These are phyloP conservation scores for Phoma sp. DNA, from an alignment of 2,329 filamentous ascomycete genomes.

Conservation along the genomic window DNA sequence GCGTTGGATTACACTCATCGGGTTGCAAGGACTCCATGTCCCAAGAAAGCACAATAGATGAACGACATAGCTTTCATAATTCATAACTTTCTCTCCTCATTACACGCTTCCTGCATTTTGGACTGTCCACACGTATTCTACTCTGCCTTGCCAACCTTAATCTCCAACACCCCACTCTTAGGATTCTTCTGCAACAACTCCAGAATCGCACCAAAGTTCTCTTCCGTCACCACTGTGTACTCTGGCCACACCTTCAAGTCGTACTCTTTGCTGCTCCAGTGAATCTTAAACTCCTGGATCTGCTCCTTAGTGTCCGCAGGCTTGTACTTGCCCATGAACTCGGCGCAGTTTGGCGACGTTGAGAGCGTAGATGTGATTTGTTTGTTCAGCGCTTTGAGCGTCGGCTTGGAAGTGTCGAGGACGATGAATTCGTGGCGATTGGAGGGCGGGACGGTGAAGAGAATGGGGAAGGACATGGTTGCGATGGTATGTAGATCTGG, in stretches of 20 bases:
- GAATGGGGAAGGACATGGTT: constrained; percentile 39
- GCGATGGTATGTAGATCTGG: not conserved
- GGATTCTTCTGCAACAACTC: constrained; percentile 37
- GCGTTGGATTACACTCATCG: constrained; percentile 1
- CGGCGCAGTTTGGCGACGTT: constrained; percentile 38
- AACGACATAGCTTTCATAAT: constrained; percentile 13
- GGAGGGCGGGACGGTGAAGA: constrained; percentile 45
- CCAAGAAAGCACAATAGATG: not conserved
- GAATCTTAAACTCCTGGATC: constrained; percentile 41
- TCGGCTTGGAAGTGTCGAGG: constrained; percentile 30
- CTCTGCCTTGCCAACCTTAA: constrained; percentile 41
- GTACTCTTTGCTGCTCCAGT: constrained; percentile 39
- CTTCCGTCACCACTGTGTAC: constrained; percentile 43
- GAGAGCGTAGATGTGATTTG: constrained; percentile 36
- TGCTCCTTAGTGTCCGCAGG: constrained; percentile 27
- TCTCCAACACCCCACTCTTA: constrained; percentile 42
- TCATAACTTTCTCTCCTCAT: not conserved
- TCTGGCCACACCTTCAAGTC: constrained; percentile 46
- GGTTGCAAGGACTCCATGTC: not conserved
- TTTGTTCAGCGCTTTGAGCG: constrained; percentile 43
- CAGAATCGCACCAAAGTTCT: constrained; percentile 38
- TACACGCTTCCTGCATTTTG: not conserved
- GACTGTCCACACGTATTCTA: not conserved
- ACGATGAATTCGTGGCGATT: constrained; percentile 45
- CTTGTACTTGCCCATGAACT: constrained; percentile 40